These are phyloP conservation scores for Debaryomyces coudertii DNA, from an alignment of 1,139 yeast genomes.

Conservation along the genomic window DNA sequence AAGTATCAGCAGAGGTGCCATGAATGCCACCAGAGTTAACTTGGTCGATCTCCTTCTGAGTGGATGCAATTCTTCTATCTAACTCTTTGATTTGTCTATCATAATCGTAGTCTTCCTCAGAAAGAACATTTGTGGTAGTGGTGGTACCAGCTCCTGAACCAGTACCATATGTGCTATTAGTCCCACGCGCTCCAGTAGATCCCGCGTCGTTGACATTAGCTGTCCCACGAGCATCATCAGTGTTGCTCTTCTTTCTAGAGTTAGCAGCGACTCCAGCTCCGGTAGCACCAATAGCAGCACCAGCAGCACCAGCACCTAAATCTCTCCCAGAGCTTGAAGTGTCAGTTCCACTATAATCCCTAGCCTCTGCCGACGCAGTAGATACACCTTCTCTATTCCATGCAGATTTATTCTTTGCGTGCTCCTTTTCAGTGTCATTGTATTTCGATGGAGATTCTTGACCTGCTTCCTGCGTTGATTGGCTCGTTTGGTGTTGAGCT, in stretches of 20 bases:
- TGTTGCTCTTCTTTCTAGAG: not conserved
- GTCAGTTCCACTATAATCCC: slow-evolving; percentile 1
- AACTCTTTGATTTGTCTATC: slow-evolving; percentile 24
- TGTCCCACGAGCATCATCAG: not conserved
- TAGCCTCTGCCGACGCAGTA: slow-evolving; percentile 17
- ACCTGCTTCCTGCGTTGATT: not conserved
- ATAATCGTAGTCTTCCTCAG: slow-evolving; percentile 23
- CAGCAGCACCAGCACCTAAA: slow-evolving; percentile 7
- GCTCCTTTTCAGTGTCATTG: slow-evolving; percentile 29
- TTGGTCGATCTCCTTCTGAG: slow-evolving; percentile 27
- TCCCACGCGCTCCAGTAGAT: slow-evolving; percentile 11
- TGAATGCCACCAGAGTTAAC: slow-evolving; percentile 13
- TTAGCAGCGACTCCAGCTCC: slow-evolving; percentile 11
- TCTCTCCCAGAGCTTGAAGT: not conserved
- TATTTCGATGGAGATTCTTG: slow-evolving; percentile 4
- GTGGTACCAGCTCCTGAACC: not conserved
- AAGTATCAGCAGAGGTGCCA: not conserved
- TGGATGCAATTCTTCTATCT: slow-evolving; percentile 26
- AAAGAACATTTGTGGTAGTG: slow-evolving; percentile 16
- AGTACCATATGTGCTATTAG: slow-evolving; percentile 6
- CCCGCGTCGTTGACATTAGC: slow-evolving; percentile 12
- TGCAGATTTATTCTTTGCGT: slow-evolving; percentile 34
- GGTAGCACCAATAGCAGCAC: slow-evolving; percentile 8
- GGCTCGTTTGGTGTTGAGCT: not conserved
- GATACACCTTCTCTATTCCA: slow-evolving; percentile 31